These are phyloP conservation scores for Biscutella auriculata DNA, from an alignment of 441 rosid species.

Conservation along the genomic window DNA sequence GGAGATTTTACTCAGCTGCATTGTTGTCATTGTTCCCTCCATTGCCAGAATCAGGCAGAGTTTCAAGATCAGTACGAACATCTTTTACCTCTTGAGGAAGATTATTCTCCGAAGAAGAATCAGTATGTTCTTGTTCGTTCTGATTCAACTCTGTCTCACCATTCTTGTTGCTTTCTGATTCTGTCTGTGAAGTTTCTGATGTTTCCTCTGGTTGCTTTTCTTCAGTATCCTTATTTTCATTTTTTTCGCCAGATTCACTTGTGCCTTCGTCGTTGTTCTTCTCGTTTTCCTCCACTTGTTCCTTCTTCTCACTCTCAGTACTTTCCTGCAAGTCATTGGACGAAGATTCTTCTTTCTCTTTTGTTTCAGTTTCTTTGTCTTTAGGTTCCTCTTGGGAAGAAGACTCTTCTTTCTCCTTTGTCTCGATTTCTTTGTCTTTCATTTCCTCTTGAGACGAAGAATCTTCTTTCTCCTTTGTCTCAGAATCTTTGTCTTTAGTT, in stretches of 20 bases:
- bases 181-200: too few species aligned
- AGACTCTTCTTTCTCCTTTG: background rate
- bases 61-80: conserved; percentile 43
- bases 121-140: conserved; percentile 18
- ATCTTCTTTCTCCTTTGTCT: background rate
- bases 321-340: conserved; percentile 17
- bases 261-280: conserved; percentile 13
- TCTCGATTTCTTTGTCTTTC: background rate
- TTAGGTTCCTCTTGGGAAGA: background rate
- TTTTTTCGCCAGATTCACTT: conserved; percentile 3
- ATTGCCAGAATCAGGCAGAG: conserved; percentile 46
- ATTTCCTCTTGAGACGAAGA: background rate
- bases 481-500: background rate
- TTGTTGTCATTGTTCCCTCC: conserved; percentile 31
- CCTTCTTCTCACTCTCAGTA: conserved; percentile 29
- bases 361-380: background rate
- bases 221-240: background rate
- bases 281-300: conserved; percentile 20
- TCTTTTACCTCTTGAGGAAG: conserved; percentile 53
- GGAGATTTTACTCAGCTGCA: conserved; percentile 40
- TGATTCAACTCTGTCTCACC: conserved; percentile 26
- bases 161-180: conserved; percentile 21
- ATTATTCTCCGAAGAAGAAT: conserved; percentile 30
- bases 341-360: conserved; percentile 16
- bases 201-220: conserved; percentile 9